Percentiles rank a stretch among this genome's conserved stretches.
Conservation (phyloP, 495 filamentous ascomycete genomes). For the Neurospora sp. region DNA sequence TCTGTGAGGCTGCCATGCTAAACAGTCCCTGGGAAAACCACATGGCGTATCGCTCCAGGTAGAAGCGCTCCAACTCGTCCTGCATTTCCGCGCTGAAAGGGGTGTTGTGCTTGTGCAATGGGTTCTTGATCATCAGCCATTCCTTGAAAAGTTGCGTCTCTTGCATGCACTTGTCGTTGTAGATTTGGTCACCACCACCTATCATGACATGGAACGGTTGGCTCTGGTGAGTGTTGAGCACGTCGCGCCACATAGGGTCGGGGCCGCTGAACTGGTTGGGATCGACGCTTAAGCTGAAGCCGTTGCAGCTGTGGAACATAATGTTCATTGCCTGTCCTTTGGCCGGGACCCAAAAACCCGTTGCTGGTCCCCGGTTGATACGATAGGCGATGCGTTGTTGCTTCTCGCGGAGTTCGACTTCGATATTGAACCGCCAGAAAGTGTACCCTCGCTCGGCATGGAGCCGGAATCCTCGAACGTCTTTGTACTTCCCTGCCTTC, state of each 20-base stretch:
- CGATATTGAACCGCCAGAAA: slow-evolving; percentile 94
- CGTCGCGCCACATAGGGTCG: slow-evolving; percentile 93
- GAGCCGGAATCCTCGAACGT: slow-evolving; percentile 70
- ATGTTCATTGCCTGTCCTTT: slow-evolving; percentile 87
- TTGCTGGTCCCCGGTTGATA: slow-evolving; percentile 82
- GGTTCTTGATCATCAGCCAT: slow-evolving; percentile 76
- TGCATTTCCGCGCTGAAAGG: slow-evolving; percentile 69
- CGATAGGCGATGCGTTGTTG: slow-evolving; percentile 88
- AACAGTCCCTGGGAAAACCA: slow-evolving; percentile 98
- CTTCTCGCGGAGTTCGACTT: slow-evolving; percentile 67
- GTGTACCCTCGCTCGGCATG: slow-evolving; percentile 81
- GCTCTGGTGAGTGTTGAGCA: slow-evolving; percentile 84
- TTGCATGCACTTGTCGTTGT: slow-evolving; percentile 74
- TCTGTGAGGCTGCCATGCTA: slow-evolving; percentile 82
- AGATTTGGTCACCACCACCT: slow-evolving; percentile 93
- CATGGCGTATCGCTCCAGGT: slow-evolving; percentile 70
- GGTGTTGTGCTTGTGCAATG: slow-evolving; percentile 62
- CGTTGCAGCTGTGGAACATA: slow-evolving; percentile 97
- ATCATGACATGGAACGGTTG: slow-evolving; percentile 98
- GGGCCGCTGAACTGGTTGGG: slow-evolving; percentile 73
- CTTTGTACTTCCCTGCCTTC: slow-evolving; percentile 60
- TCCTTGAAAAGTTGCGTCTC: slow-evolving; percentile 65
- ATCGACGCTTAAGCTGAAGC: slow-evolving; percentile 76
- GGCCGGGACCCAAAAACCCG: slow-evolving; percentile 92
- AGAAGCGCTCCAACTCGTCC: slow-evolving; percentile 76